Percentiles rank a stretch among this genome's conserved stretches.
Conservation (phyloP, 441 rosid genomes). For the Oxalis stricta region DNA sequence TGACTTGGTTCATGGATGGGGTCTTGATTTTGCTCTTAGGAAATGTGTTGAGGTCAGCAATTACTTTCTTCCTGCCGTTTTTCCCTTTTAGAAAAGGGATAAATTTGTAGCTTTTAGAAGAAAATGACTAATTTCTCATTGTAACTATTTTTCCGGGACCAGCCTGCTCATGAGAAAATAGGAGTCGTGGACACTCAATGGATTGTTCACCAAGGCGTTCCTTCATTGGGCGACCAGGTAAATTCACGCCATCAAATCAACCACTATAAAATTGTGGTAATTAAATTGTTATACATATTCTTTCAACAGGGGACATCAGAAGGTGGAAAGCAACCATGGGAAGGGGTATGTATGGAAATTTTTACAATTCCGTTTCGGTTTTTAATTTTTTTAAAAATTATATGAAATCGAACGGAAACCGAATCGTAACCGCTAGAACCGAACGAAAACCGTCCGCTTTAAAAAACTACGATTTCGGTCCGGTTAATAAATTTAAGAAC, state of each 20-base stretch:
- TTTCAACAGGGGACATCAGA: constrained; percentile 42
- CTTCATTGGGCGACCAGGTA: constrained; percentile 92
- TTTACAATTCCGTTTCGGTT: background rate
- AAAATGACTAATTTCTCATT: background rate
- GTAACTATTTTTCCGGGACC: constrained; percentile 5
- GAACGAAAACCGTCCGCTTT: too few species aligned
- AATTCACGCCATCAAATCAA: constrained; percentile 2
- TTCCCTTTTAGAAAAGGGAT: too few species aligned
- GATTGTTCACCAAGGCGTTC: constrained; percentile 80
- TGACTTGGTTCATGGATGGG: constrained; percentile 98
- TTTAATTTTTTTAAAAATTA: background rate
- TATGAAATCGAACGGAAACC: too few species aligned
- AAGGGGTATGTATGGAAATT: constrained; percentile 42
- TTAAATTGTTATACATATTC: too few species aligned
- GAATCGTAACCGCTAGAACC: too few species aligned
- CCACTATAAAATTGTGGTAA: too few species aligned
- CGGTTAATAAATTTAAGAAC: too few species aligned
- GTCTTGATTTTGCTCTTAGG: constrained; percentile 83
- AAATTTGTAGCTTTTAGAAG: too few species aligned
- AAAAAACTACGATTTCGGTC: too few species aligned
- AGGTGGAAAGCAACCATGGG: constrained; percentile 67
- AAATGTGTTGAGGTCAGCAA: constrained; percentile 68
- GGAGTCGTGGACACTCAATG: constrained; percentile 97
- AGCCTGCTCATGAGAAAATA: constrained; percentile 88
- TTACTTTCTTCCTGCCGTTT: constrained; percentile 6